Base-by-base conservation (phyloP, 805 yeast species). In the Ogataea philodendri region DNA sequence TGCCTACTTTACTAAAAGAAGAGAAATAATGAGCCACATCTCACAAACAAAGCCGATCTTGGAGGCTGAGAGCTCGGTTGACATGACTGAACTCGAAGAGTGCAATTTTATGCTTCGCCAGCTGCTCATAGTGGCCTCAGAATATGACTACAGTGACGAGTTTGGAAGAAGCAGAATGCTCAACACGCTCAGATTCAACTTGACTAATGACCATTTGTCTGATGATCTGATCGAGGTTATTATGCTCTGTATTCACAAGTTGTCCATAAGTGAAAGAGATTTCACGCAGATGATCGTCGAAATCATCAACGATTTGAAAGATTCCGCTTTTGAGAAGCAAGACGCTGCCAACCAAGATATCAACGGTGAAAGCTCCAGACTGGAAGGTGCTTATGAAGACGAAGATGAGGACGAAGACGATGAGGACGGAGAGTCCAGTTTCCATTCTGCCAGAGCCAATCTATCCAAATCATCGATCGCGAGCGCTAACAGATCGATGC, bases 121-220 rank as follows among this genome's bases (percentile, higher is more conserved):
- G 57, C 58, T 90, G 14, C 55, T 90, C 23, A 59, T 65, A 7
- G 72, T 86, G 17, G 81, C 89, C 1, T 72, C 72, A 18, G 74
- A 75, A 23, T 83, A 82, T 53, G 97, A 93, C 57, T 87, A 77
- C 52, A 81, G 87, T 49, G 97, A 93, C 63, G 96, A 89, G 58
- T 74, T 84, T 30, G 96, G 97, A 14, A 74, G 96, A 53, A 72
- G 95, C 56, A 77, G 78, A 28, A 77, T 87, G 76, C 62, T 84
- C 24, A 70, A 67, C 19, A 68, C 76, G 2, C 60, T 80, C 4
- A 69, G 86, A 63, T 66, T 75, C 15, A 65, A 79, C n/a, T 62
- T 83, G 39, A 69, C 80, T 1, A 69, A 73, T 26, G 81, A 76
- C 34, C 66, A 71, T 10, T 63, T 84, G 16, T 59, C 76, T 2